Base-by-base conservation (phyloP, 805 yeast genomes). In the Candida hungchunana region DNA sequence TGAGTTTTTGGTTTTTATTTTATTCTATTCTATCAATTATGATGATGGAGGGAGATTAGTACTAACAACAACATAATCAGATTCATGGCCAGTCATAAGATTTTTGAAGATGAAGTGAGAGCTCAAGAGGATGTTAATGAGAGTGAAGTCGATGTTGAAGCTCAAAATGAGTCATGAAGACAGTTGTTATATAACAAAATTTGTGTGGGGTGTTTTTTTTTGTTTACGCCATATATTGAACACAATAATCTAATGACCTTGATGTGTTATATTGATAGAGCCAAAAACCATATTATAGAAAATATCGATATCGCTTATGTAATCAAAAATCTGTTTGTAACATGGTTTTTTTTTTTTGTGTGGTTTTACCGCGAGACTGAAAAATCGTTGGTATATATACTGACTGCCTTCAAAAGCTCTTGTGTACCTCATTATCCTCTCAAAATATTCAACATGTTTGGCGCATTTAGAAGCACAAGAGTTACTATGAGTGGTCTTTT, bases 401-500 rank as follows among this genome's bases (percentile, higher is more conserved):
- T 8, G 23, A 11, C 23, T 8, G 11, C 11, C 23, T 11, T 20
- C 23, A 20, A 20, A 20, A n/a, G n/a, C n/a, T 20, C 23, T 20
- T 8, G 23, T 8, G 11, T 8, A 20, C 23, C 11, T 11, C 11
- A 11, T 20, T 8, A 20, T 8, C 10, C 11, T 11, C 8, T 20
- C 8, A 11, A 18, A 29, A 7, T 17, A 17, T 23, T 25, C 19
- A 32, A 34, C 7, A 78, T 79, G 85, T 75, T 79, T 50, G 93
- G 94, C 35, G 77, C 89, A 14, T 83, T 85, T 57, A 78, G 71
- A 64, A 61, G 81, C 13, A 60, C 87, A 15, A 55, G 66, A 32
- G 67, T 69, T 16, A 58, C 70, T 7, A 59, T 76, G 28, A 87
- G 95, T 33, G 95, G 96, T 17, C 75, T 82, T 48, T 64, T 86